phyloP scores from a whole-genome alignment of 441 rosid species.

The Melastoma candidum region DNA sequence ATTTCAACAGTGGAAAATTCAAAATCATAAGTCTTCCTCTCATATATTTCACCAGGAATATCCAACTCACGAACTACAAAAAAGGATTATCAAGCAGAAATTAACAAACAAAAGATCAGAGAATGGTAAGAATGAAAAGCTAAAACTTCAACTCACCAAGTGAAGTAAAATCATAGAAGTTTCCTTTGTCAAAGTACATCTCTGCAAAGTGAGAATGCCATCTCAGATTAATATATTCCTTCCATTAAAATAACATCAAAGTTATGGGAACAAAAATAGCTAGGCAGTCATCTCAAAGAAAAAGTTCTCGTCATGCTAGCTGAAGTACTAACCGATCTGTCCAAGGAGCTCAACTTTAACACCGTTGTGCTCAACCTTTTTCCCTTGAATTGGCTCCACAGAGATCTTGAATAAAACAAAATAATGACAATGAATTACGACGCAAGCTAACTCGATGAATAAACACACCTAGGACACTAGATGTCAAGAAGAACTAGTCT shows the following conservation, averaged over 20 bases:
- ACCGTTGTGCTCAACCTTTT: conserved; percentile 17
- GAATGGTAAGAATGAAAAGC: too few relatives aligned
- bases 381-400: conserved; percentile 18
- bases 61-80: conserved; percentile 16
- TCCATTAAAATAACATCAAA: too few relatives aligned
- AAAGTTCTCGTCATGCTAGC: not conserved
- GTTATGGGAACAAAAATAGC: too few relatives aligned
- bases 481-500: not conserved
- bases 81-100: too few relatives aligned
- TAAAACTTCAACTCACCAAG: conserved; percentile 8
- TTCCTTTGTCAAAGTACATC: conserved; percentile 19
- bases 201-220: conserved; percentile 8
- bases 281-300: too few relatives aligned
- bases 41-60: conserved; percentile 12
- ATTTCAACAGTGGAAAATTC: conserved; percentile 14
- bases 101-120: too few relatives aligned
- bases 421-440: too few relatives aligned
- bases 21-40: conserved; percentile 12
- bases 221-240: not conserved
- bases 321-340: conserved; percentile 10
- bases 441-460: not conserved
- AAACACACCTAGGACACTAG: not conserved
- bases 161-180: conserved; percentile 18
- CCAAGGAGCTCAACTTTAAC: conserved; percentile 18
- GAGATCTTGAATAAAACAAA: conserved; percentile 7